Evolutionary conservation across 495 filamentous ascomycete genomes (phyloP).

Genomic region (Neurospora sp.): DNA sequence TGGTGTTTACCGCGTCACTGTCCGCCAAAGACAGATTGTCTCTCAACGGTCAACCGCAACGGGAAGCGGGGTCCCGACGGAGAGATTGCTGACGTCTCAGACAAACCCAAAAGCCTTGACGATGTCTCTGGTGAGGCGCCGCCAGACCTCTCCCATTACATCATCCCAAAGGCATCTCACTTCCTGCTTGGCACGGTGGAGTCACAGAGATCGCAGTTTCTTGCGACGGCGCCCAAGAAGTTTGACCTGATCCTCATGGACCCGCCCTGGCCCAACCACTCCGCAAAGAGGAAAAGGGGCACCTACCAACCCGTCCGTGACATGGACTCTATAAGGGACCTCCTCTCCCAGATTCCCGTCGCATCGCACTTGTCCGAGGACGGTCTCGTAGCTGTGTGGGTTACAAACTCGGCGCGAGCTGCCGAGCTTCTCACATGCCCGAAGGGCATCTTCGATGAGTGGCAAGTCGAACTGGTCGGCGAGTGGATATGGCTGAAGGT

Average conservation of each 20-base stretch:
- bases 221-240: slow-evolving; percentile 16
- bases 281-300: slow-evolving; percentile 56
- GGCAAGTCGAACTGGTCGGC: slow-evolving; percentile 55
- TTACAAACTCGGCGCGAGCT: slow-evolving; percentile 66
- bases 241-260: slow-evolving; percentile 83
- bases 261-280: slow-evolving; percentile 91
- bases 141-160: background rate
- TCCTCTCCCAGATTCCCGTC: slow-evolving; percentile 45
- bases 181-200: slow-evolving; percentile 32
- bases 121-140: slow-evolving; percentile 4
- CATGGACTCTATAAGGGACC: slow-evolving; percentile 22
- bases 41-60: background rate
- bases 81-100: slow-evolving; percentile 33
- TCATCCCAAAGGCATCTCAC: slow-evolving; percentile 24
- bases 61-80: slow-evolving; percentile 8
- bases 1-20: slow-evolving; percentile 35
- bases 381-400: slow-evolving; percentile 69
- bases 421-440: slow-evolving; percentile 44
- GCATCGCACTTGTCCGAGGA: slow-evolving; percentile 41
- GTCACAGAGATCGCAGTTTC: slow-evolving; percentile 21
- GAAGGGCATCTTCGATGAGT: slow-evolving; percentile 43
- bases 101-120: slow-evolving; percentile 35
- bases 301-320: slow-evolving; percentile 47
- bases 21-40: background rate
- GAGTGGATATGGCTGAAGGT: slow-evolving; percentile 94